Percentiles rank a stretch among this genome's conserved stretches.
These are phyloP conservation scores for Forsythia suspensa DNA, from an alignment of 257 asterid species.

Conservation along the genomic window DNA sequence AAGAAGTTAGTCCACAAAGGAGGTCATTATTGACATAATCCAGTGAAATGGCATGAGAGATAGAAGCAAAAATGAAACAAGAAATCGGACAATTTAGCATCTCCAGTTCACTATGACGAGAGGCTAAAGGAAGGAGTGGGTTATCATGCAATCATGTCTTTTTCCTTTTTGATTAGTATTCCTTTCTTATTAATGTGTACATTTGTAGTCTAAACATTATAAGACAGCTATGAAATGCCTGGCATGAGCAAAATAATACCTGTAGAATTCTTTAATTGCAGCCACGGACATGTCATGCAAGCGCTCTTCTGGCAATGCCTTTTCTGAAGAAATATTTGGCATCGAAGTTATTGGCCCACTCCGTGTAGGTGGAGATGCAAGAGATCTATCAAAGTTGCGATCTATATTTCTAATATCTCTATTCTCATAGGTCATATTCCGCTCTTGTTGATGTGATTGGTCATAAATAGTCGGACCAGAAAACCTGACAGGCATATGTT, in stretches of 20 bases:
- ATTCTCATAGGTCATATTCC: slow-evolving; percentile 25
- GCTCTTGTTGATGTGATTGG: slow-evolving; percentile 14
- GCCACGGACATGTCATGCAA: slow-evolving; percentile 41
- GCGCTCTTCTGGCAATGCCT: slow-evolving; percentile 32
- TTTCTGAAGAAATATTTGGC: slow-evolving; percentile 29
- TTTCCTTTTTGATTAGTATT: neutral
- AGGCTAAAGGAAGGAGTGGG: neutral
- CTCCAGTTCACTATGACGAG: neutral
- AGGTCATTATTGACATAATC: neutral
- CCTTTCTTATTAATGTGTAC: neutral
- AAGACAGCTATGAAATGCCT: neutral
- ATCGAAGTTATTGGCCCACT: slow-evolving; percentile 18
- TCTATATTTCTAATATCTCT: slow-evolving; percentile 25
- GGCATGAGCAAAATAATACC: slow-evolving; percentile 24
- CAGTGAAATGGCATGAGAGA: neutral
- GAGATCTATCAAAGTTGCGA: slow-evolving; percentile 33
- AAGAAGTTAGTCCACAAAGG: neutral
- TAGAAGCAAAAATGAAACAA: neutral
- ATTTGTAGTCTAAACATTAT: neutral
- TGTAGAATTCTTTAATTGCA: slow-evolving; percentile 52
- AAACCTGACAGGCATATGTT: slow-evolving; percentile 7
- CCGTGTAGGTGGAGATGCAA: slow-evolving; percentile 34
- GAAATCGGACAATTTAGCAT: neutral
- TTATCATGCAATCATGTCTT: neutral
- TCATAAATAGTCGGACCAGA: neutral